These are phyloP conservation scores for Acanthamoeba royreba DNA, from an alignment of 208 protist genomes.

Conservation along the genomic window DNA sequence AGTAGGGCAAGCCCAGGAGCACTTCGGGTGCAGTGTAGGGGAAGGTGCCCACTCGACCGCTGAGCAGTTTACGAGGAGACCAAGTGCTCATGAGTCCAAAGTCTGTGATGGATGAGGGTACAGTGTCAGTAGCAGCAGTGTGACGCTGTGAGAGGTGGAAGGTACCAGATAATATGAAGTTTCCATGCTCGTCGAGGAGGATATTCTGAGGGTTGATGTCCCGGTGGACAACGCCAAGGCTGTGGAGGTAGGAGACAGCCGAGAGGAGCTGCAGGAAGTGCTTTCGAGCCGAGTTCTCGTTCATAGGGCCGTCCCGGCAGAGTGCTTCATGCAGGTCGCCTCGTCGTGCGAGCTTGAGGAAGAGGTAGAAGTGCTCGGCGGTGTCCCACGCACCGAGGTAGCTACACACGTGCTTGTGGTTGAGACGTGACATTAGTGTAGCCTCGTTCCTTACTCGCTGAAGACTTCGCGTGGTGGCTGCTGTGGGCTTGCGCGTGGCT, in stretches of 20 bases:
- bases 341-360: neutral
- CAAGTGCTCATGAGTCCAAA: neutral
- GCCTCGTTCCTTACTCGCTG: neutral
- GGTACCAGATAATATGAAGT: neutral
- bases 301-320: neutral
- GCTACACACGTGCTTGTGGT: neutral
- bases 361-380: neutral
- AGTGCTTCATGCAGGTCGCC: neutral
- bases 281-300: neutral
- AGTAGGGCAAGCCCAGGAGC: neutral
- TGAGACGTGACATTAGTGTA: neutral
- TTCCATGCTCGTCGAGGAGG: neutral
- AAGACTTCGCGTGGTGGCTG: too few species aligned
- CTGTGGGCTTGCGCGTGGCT: neutral
- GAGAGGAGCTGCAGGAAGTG: neutral
- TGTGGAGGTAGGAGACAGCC: neutral
- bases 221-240: neutral
- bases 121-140: neutral
- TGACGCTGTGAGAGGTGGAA: neutral
- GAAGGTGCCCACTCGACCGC: neutral
- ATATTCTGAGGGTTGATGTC: constrained; percentile 33
- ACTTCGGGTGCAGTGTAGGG: neutral
- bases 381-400: neutral
- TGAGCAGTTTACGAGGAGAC: neutral
- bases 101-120: neutral